Percentiles rank a stretch among this genome's conserved stretches.
Conservation (phyloP, 1,284 basidiomycete species). For the Leccinum fallax region DNA sequence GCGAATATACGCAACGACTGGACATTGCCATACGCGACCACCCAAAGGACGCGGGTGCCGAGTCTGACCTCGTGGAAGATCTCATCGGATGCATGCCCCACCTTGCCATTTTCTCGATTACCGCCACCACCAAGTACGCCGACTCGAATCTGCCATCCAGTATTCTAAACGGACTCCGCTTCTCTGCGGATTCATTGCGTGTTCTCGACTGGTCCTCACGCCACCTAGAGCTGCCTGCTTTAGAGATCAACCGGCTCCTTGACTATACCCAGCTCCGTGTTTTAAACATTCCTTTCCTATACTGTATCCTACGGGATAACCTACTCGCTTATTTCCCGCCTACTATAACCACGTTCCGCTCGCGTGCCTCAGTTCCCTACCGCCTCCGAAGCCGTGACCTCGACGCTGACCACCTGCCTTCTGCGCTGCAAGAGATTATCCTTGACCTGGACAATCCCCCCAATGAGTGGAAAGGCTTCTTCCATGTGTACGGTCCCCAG, state of each 20-base stretch:
- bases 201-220: neutral
- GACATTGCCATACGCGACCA: constrained; percentile 34
- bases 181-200: constrained; percentile 1
- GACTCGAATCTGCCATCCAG: neutral
- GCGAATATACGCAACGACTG: constrained; percentile 16
- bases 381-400: neutral
- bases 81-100: constrained; percentile 32
- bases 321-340: neutral
- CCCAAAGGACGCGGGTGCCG: neutral
- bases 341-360: neutral
- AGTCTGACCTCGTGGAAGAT: neutral
- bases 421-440: neutral
- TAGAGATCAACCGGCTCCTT: neutral
- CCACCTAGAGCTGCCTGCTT: neutral
- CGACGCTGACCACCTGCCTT: neutral
- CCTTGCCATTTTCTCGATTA: constrained; percentile 14
- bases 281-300: neutral
- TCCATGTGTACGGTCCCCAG: constrained; percentile 15
- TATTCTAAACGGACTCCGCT: constrained; percentile 19
- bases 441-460: neutral
- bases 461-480: neutral
- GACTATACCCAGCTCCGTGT: neutral
- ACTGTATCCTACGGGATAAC: neutral
- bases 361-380: neutral
- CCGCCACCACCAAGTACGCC: neutral